Base-by-base conservation (phyloP, 73 alveolate genomes). In the Stentor coeruleus region DNA sequence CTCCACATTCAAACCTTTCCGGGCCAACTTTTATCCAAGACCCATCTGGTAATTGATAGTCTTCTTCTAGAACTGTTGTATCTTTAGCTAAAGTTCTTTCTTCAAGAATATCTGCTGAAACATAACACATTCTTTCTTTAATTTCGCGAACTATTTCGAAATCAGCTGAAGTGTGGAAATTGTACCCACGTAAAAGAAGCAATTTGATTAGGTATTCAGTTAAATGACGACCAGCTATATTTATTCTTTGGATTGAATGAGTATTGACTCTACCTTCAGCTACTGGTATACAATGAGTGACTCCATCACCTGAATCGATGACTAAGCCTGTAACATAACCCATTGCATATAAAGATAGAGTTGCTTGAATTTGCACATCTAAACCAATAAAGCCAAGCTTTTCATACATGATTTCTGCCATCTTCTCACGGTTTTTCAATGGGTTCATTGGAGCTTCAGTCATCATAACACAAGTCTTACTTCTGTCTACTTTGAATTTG, bases 241-340 rank as follows among this genome's bases (percentile, higher is more conserved):
- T 94, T 83, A 95, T 85, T 90, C 99, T 93, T 87, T 88, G 87
- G 31, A 95, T 90, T 14, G 87, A 80, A 40, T 94, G 91, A 58
- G 82, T 77, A 33, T 87, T 76, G 3, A 89, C 81, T 66, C 84
- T 81, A 26, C 97, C 97, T 39, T 93, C 98, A 58, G 60, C 86
- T 38, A 97, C 95, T 2, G 99, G 99, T 76, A 97, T 93, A 74
- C 96, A 87, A 89, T 95, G 99, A n/a, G 98, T 87, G 20, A 95
- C 99, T 73, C 99, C 99, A 94, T 97, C 99, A 75, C 99, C 99
- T 74, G 98, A 92, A 87, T 96, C 99, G 59, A 96, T 80, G n/a
- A 96, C 96, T 35, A 95, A 77, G 36, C 98, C 99, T 57, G 98
- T 92, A 36, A 88, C 88, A 35, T 81, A 72, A 35, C 98, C 99